These are phyloP conservation scores for Phaeophleospora eucalypticola DNA, from an alignment of 2,329 filamentous ascomycete species.

Conservation along the genomic window DNA sequence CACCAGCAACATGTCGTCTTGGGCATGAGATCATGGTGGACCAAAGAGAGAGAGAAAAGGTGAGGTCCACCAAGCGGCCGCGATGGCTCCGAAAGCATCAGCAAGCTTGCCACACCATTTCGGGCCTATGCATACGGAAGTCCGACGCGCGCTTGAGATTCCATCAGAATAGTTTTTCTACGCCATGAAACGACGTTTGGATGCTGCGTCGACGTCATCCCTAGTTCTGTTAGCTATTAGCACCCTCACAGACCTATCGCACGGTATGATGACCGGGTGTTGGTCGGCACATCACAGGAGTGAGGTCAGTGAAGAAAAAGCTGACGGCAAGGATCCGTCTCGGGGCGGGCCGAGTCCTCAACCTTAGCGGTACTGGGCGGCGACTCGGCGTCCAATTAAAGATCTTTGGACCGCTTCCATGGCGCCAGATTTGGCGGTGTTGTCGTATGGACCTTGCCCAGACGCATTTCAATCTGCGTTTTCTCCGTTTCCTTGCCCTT, in stretches of 20 bases:
- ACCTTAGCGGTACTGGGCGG: background rate
- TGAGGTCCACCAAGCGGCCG: constrained; percentile 20
- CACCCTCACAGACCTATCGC: too few species aligned
- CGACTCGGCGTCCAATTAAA: background rate
- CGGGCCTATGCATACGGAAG: background rate
- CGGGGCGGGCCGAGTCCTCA: background rate
- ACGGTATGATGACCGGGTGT: background rate
- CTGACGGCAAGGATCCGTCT: background rate
- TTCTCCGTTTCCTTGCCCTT: too few species aligned
- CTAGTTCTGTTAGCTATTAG: background rate
- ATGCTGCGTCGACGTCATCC: background rate
- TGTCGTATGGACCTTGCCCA: too few species aligned
- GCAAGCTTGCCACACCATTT: background rate
- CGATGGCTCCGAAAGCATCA: constrained; percentile 18
- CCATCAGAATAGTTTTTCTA: too few species aligned
- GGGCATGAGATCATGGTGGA: constrained; percentile 21
- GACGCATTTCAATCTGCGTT: too few species aligned
- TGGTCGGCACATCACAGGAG: too few species aligned
- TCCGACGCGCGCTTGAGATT: background rate
- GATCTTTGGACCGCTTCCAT: background rate
- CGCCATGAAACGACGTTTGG: too few species aligned
- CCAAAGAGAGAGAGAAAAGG: constrained; percentile 7
- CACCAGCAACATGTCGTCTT: constrained; percentile 9
- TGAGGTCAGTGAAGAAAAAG: background rate
- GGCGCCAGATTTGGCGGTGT: background rate